Evolutionary conservation across 768 basidiomycete species (phyloP).

Genomic region (Lentinula edodes): DNA sequence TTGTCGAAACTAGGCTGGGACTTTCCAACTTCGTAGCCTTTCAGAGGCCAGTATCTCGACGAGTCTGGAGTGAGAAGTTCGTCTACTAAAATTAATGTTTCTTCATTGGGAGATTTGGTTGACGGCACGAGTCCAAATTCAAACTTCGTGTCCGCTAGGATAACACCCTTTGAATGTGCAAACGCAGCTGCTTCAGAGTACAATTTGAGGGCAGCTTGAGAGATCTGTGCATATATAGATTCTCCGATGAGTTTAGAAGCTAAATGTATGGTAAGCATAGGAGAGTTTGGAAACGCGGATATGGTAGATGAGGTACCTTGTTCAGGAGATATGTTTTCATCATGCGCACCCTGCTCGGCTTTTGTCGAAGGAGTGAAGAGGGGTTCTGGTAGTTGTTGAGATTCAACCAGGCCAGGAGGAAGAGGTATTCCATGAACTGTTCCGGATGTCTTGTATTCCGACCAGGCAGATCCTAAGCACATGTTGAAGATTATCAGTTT

Average conservation of each 20-base stretch:
- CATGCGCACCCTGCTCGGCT: constrained; percentile 89
- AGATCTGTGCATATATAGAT: constrained; percentile 56
- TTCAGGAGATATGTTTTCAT: constrained; percentile 91
- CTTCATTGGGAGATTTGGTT: constrained; percentile 16
- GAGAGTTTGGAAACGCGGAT: neutral
- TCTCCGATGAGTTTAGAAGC: constrained; percentile 64
- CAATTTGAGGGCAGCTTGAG: constrained; percentile 53
- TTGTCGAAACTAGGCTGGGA: constrained; percentile 93
- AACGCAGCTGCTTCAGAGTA: constrained; percentile 74
- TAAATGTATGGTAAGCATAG: constrained; percentile 17
- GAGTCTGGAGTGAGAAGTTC: constrained; percentile 98
- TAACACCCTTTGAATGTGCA: constrained; percentile 71
- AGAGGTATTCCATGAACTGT: constrained; percentile 86
- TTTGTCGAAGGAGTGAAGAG: constrained; percentile 97
- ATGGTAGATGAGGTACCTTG: constrained; percentile 40
- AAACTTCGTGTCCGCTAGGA: constrained; percentile 98
- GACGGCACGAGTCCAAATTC: constrained; percentile 83
- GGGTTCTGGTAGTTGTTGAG: constrained; percentile 72
- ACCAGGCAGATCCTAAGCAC: constrained; percentile 84
- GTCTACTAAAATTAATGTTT: constrained; percentile 80
- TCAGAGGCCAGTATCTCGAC: constrained; percentile 91
- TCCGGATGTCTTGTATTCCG: constrained; percentile 82
- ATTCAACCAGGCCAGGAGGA: constrained; percentile 77
- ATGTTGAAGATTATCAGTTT: neutral
- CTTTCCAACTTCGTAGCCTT: constrained; percentile 64